Conservation (phyloP, 305 asterid genomes). For the Rubia peregrina region DNA sequence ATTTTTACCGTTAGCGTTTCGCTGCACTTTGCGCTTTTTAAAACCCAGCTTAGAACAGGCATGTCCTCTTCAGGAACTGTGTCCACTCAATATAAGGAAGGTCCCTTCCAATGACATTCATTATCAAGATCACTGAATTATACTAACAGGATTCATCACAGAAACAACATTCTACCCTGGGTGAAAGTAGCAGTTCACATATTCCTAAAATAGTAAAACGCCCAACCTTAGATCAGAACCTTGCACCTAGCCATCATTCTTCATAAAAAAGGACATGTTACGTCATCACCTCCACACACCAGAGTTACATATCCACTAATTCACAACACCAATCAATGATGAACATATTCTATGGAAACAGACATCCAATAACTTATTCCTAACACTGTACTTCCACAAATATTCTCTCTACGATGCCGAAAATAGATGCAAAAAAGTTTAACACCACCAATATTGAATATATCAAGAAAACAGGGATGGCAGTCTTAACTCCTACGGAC, state of each 20-base stretch:
- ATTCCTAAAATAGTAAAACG: background rate
- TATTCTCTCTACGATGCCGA: too few relatives aligned
- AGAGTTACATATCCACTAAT: background rate
- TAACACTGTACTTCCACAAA: background rate
- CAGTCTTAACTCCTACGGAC: background rate
- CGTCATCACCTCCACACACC: background rate
- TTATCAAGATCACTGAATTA: too few relatives aligned
- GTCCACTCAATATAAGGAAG: too few relatives aligned
- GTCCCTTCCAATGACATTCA: too few relatives aligned
- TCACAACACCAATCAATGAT: background rate
- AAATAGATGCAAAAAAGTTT: too few relatives aligned
- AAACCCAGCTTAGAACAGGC: too few relatives aligned
- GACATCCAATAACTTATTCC: background rate
- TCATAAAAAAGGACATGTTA: background rate
- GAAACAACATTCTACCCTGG: background rate
- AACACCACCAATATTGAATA: too few relatives aligned
- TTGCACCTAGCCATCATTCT: background rate
- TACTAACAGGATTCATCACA: background rate
- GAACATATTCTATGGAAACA: background rate
- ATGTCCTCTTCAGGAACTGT: too few relatives aligned
- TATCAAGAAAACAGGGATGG: background rate
- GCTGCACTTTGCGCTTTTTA: too few relatives aligned
- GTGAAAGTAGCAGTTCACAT: background rate
- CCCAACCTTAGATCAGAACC: background rate
- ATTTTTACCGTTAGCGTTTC: too few relatives aligned